phyloP scores from a whole-genome alignment of 345 rosid genomes.

The Raphanus sativus region DNA sequence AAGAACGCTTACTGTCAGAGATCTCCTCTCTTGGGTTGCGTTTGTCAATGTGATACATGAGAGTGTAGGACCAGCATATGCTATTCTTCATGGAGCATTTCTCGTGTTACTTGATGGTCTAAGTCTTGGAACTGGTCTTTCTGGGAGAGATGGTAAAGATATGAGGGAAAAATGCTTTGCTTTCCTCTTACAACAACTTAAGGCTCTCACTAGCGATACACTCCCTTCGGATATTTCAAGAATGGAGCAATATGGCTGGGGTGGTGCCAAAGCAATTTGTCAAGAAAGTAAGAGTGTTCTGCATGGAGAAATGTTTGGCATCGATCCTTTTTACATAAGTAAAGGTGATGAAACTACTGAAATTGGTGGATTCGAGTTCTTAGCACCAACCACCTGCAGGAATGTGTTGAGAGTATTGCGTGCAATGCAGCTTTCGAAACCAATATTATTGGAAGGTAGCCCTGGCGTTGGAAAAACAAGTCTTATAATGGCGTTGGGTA shows the following conservation, averaged over 20 bases:
- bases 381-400: constrained; percentile 83
- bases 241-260: constrained; percentile 87
- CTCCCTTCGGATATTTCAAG: constrained; percentile 43
- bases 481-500: constrained; percentile 81
- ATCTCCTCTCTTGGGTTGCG: constrained; percentile 85
- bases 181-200: constrained; percentile 58
- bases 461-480: constrained; percentile 99
- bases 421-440: constrained; percentile 93
- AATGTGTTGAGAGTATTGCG: constrained; percentile 86
- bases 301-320: constrained; percentile 57
- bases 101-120: constrained; percentile 93
- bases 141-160: constrained; percentile 56
- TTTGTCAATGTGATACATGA: constrained; percentile 58
- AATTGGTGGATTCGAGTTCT: constrained; percentile 70
- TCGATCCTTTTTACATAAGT: constrained; percentile 73
- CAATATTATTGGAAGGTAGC: constrained; percentile 92
- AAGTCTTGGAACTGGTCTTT: constrained; percentile 80
- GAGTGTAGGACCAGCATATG: constrained; percentile 57
- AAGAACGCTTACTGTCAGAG: constrained; percentile 85
- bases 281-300: constrained; percentile 46
- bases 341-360: constrained; percentile 63
- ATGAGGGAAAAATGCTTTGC: constrained; percentile 64
- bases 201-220: constrained; percentile 42
- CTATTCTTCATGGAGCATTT: constrained; percentile 84
- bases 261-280: constrained; percentile 45